These are phyloP conservation scores for Endocalyx cinctus DNA, from an alignment of 2,329 filamentous ascomycete species.

Conservation along the genomic window DNA sequence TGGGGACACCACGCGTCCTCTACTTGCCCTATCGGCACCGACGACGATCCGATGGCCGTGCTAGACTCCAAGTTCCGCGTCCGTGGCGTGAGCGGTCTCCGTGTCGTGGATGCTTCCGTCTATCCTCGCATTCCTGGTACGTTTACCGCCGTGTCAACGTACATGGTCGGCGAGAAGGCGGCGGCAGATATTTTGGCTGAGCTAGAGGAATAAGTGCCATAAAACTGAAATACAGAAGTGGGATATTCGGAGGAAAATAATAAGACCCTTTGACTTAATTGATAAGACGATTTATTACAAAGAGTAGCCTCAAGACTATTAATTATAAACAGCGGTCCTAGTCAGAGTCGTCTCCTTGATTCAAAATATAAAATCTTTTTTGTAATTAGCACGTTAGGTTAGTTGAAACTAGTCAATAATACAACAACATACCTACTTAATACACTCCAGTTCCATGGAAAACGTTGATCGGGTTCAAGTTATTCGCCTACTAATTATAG, in stretches of 20 bases:
- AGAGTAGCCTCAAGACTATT: too few species aligned
- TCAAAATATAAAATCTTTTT: neutral
- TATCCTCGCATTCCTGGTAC: constrained; percentile 44
- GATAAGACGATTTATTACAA: neutral
- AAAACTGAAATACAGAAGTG: too few species aligned
- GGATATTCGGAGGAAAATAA: too few species aligned
- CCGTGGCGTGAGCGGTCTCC: constrained; percentile 42
- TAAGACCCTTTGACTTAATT: too few species aligned
- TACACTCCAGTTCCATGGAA: too few species aligned
- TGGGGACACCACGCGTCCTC: constrained; percentile 20
- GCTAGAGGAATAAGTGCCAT: too few species aligned
- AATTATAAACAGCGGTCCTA: too few species aligned
- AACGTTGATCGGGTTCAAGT: too few species aligned
- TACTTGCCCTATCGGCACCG: constrained; percentile 24
- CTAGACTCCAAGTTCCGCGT: constrained; percentile 49
- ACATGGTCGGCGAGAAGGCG: constrained; percentile 24
- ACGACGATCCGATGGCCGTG: constrained; percentile 46
- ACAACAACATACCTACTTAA: too few species aligned
- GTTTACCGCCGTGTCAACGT: constrained; percentile 22
- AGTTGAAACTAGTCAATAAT: neutral
- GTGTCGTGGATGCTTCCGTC: constrained; percentile 51
- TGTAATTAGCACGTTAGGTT: neutral
- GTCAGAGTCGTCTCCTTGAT: neutral
- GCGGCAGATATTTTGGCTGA: constrained; percentile 18
- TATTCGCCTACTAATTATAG: too few species aligned